Conservation (phyloP, 495 filamentous ascomycete genomes). For the Cercophora scortea region DNA sequence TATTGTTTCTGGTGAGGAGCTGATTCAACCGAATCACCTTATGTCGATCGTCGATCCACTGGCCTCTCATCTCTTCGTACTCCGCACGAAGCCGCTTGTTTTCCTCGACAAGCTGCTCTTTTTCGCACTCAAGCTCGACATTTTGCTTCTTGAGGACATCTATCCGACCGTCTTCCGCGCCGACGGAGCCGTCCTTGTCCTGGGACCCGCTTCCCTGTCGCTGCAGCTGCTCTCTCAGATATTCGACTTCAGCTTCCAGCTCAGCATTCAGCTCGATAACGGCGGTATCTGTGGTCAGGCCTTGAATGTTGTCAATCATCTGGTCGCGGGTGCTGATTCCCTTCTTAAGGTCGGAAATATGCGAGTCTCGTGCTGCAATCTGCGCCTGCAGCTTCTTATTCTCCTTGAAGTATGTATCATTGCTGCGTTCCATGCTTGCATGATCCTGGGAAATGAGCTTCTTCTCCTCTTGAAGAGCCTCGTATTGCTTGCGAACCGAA, state of each 20-base stretch:
- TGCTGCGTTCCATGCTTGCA: constrained; percentile 35
- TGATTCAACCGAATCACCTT: constrained; percentile 24
- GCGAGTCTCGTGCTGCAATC: constrained; percentile 27
- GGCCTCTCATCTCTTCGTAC: constrained; percentile 15
- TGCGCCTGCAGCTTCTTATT: constrained; percentile 37
- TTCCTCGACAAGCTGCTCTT: constrained; percentile 23
- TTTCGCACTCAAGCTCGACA: constrained; percentile 22
- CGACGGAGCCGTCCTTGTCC: constrained; percentile 18
- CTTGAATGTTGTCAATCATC: constrained; percentile 26
- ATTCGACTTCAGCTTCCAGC: background rate
- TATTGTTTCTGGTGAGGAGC: constrained; percentile 18
- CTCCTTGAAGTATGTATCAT: constrained; percentile 38
- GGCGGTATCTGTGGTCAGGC: constrained; percentile 23
- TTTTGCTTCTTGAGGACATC: constrained; percentile 28
- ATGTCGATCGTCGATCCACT: constrained; percentile 21
- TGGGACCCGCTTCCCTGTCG: constrained; percentile 13
- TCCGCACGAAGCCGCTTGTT: constrained; percentile 22
- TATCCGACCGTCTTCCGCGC: constrained; percentile 16
- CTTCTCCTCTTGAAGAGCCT: constrained; percentile 29
- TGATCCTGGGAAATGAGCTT: constrained; percentile 31
- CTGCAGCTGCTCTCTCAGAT: constrained; percentile 19
- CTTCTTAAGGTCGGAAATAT: constrained; percentile 28
- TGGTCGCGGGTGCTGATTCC: constrained; percentile 22
- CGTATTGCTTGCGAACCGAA: constrained; percentile 21
- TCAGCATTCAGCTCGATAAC: constrained; percentile 19